Evolutionary conservation across 192 early-diverging fungal genomes (phyloP), one percentile per base, ranked within the genome.

Genomic region (Coemansia sp.): DNA sequence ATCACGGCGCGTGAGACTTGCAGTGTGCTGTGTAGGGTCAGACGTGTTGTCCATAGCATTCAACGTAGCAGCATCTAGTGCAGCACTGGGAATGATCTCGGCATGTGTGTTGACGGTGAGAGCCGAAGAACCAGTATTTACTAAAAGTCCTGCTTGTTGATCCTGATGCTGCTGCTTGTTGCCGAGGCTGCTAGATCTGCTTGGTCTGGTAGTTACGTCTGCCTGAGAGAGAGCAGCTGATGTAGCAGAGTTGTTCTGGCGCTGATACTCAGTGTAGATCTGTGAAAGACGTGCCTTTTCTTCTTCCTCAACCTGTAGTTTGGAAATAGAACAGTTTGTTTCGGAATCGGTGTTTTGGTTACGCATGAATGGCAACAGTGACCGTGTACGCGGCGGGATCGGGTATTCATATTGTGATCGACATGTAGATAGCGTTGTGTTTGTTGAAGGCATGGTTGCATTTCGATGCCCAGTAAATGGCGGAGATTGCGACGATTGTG

Each of bases 381-480:
- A 78, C 30, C 74, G 74, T 1, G 61, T 44, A 17, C 74, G 74
- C 13, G 74, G 67, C 4, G 74, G 74, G 21, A 76, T 33, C 39
- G 63, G 56, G 15, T 57, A 61, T 9, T 54, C 59, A 41, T 53
- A 37, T 43, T 49, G 17, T 49, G 50, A 13, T 23, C 41, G 59
- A 19, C 25, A 30, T 30, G 51, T 33, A 19, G 47, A 38, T 12
- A 47, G 21, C 9, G 48, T 46, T 60, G 37, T 46, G 55, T 58
- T 48, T 48, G 46, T 48, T 48, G 46, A 25, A n/a, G 38, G 18
- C 46, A 44, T 48, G 38, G 57, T 51, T 18, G 44, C n/a, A 30
- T 30, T 30, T 30, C 27, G 27, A 30, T 30, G 27, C 27, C 27
- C 27, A 30, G 27, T 30, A 2, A 30, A 7, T 7, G 27, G 27